phyloP scores from a whole-genome alignment of 176 grass and related monocot genomes.

The Cocos nucifera region DNA sequence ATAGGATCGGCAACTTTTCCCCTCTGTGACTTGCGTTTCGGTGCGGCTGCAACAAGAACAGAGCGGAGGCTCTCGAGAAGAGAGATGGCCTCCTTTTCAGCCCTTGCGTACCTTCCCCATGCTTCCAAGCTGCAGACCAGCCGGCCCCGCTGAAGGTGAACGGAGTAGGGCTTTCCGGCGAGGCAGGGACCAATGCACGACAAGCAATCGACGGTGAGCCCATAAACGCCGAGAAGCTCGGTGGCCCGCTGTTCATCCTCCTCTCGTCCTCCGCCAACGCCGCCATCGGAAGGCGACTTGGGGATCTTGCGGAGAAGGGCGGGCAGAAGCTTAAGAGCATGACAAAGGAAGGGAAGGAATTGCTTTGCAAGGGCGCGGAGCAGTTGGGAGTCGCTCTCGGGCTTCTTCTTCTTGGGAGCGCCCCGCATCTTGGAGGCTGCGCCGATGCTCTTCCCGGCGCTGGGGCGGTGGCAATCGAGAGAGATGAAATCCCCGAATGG shows the following conservation, averaged over 20 bases:
- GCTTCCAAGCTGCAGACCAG: constrained; percentile 48
- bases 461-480: constrained; percentile 20
- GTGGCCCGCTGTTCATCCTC: constrained; percentile 1
- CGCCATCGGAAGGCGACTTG: not conserved
- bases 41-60: constrained; percentile 22
- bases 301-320: constrained; percentile 34
- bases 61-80: constrained; percentile 44
- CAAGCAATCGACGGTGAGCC: constrained; percentile 54
- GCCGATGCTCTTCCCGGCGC: not conserved
- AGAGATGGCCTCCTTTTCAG: constrained; percentile 38
- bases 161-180: constrained; percentile 61
- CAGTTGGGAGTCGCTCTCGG: constrained; percentile 10
- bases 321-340: constrained; percentile 55
- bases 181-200: constrained; percentile 47
- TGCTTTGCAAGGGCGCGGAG: constrained; percentile 53
- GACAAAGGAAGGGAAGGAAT: constrained; percentile 57
- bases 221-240: constrained; percentile 52
- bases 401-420: constrained; percentile 20
- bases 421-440: constrained; percentile 29
- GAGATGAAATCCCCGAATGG: constrained; percentile 41
- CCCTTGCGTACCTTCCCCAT: constrained; percentile 36
- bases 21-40: constrained; percentile 25
- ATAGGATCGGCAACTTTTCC: constrained; percentile 10
- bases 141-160: constrained; percentile 49
- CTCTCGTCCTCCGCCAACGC: not conserved